These are phyloP conservation scores for Isatis tinctoria DNA, from an alignment of 345 rosid genomes.

Conservation along the genomic window DNA sequence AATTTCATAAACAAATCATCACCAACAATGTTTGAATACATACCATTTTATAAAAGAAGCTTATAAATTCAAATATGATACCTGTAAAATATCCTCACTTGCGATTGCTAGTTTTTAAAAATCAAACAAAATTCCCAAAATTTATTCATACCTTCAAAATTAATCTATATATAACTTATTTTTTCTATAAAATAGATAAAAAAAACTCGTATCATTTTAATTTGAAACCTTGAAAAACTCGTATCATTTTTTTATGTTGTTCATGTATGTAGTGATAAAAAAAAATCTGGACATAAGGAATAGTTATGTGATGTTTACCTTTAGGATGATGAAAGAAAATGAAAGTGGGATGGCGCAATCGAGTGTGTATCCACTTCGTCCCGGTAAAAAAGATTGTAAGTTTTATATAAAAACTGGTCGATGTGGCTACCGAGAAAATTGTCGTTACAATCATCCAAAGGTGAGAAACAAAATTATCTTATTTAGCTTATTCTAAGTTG, in stretches of 20 bases:
- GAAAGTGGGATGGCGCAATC: not conserved
- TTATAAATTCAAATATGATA: no score
- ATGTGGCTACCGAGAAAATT: not conserved
- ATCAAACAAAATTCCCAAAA: no score
- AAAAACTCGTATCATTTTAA: no score
- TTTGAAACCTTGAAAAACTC: no score
- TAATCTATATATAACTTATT: no score
- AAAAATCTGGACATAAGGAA: not conserved
- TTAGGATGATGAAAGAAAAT: not conserved
- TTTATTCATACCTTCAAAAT: no score
- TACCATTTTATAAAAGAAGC: no score
- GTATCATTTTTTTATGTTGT: not conserved
- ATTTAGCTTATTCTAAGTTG: not conserved
- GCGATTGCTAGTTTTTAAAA: no score
- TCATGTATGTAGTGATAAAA: not conserved
- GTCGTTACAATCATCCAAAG: not conserved
- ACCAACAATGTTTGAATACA: no score
- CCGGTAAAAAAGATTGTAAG: not conserved
- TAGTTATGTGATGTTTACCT: not conserved
- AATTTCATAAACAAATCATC: no score
- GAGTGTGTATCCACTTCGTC: not conserved
- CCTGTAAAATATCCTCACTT: no score
- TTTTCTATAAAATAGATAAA: no score
- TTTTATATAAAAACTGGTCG: not conserved
- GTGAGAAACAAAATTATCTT: not conserved